Conservation (phyloP, 257 asterid genomes). For the Plantago ovata region DNA sequence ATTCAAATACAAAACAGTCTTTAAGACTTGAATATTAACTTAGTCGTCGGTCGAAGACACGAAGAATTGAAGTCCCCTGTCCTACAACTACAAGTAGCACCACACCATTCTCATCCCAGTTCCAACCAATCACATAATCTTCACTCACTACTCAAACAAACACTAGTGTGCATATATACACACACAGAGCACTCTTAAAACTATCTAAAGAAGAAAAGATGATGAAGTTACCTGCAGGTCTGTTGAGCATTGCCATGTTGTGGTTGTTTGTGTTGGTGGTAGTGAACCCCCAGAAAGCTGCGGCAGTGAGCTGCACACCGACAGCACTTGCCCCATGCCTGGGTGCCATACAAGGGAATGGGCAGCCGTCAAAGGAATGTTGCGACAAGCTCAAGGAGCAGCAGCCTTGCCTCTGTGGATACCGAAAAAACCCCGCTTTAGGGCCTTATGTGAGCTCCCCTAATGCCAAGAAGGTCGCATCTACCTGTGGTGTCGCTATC, state of each 20-base stretch:
- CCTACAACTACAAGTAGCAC: no score
- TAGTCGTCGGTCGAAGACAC: no score
- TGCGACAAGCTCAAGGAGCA: constrained; percentile 27
- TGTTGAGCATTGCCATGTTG: background rate
- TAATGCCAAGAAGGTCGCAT: constrained; percentile 15
- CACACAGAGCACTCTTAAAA: no score
- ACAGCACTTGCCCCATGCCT: constrained; percentile 7
- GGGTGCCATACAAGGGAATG: constrained; percentile 1
- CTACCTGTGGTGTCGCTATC: constrained; percentile 11
- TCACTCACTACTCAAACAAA: no score
- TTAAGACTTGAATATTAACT: no score
- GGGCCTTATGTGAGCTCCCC: constrained; percentile 12
- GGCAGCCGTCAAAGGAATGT: constrained; percentile 17
- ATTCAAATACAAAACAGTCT: no score
- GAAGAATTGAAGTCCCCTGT: no score
- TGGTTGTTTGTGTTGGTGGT: background rate
- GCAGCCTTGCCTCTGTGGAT: constrained; percentile 28
- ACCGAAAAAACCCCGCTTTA: constrained; percentile 17
- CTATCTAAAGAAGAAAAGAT: no score
- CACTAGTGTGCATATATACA: no score
- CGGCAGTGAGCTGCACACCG: constrained; percentile 14
- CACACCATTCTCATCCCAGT: no score
- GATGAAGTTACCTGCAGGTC: no score
- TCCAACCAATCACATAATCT: no score
- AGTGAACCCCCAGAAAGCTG: background rate